Percentiles rank a stretch among this genome's conserved stretches.
phyloP scores from a whole-genome alignment of 164 flowering plant genomes.

The Nymphaea thermarum region DNA sequence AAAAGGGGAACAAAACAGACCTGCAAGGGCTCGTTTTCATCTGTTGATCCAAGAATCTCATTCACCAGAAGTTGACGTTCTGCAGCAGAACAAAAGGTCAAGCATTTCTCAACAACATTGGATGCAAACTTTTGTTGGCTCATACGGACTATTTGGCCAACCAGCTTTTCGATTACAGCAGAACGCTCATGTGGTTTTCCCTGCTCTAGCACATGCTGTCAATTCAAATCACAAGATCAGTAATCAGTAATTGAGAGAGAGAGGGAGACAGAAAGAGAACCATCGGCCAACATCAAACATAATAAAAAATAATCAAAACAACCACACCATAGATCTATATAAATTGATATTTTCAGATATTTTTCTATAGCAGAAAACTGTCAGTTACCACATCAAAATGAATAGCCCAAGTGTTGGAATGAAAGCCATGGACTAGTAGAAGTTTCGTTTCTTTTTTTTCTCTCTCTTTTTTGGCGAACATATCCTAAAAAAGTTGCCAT shows the following conservation, averaged over 20 bases:
- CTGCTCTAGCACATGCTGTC: slow-evolving; percentile 91
- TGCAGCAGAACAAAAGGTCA: slow-evolving; percentile 49
- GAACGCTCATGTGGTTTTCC: slow-evolving; percentile 86
- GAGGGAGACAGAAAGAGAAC: neutral
- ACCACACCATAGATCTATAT: neutral
- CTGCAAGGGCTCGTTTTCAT: slow-evolving; percentile 94
- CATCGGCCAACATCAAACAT: too few species aligned
- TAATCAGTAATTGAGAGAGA: neutral
- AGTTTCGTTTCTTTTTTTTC: too few species aligned
- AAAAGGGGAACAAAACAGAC: slow-evolving; percentile 18
- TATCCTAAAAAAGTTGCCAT: too few species aligned
- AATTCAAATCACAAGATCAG: slow-evolving; percentile 1
- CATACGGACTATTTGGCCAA: slow-evolving; percentile 85
- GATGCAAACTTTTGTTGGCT: slow-evolving; percentile 95
- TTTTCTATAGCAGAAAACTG: too few species aligned
- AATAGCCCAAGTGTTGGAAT: too few species aligned
- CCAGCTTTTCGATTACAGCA: slow-evolving; percentile 42
- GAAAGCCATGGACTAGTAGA: too few species aligned
- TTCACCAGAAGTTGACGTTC: slow-evolving; percentile 65
- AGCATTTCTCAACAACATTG: slow-evolving; percentile 82
- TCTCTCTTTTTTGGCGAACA: too few species aligned
- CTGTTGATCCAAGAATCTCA: slow-evolving; percentile 83
- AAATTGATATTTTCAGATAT: too few species aligned
- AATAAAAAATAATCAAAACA: neutral
- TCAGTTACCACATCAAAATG: too few species aligned